A percentile compares a stretch with the other conserved stretches of the same genome.
Conservation (phyloP, 108 stramenopile genomes). For the Discostella pseudostelligera region DNA sequence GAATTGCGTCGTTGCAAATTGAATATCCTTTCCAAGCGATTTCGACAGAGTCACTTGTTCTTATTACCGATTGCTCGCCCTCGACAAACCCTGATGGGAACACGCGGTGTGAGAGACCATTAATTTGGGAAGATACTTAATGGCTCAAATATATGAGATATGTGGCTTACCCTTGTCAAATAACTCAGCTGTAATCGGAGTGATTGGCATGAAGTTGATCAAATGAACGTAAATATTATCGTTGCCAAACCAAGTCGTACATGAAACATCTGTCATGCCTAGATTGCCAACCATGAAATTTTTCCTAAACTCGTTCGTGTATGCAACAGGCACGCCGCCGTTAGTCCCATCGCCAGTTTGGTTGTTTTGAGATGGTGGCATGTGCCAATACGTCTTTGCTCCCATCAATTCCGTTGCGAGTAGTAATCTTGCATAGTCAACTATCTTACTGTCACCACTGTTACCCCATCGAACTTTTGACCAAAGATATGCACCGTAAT, state of each 20-base stretch:
- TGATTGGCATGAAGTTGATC: conserved; percentile 87
- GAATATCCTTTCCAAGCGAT: conserved; percentile 82
- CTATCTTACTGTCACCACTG: conserved; percentile 45
- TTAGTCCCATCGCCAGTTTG: neutral
- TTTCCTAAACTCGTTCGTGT: conserved; percentile 46
- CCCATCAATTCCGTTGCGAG: conserved; percentile 86
- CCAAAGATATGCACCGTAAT: conserved; percentile 93
- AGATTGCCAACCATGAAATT: conserved; percentile 91
- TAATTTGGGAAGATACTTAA: neutral
- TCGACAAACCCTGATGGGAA: conserved; percentile 49
- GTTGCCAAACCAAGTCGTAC: conserved; percentile 85
- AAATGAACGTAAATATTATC: conserved; percentile 77
- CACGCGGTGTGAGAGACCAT: neutral
- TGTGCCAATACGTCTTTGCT: conserved; percentile 90
- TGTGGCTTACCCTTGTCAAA: conserved; percentile 47
- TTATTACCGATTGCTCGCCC: conserved; percentile 40
- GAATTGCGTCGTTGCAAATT: conserved; percentile 65
- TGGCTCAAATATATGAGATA: neutral
- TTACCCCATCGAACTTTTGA: conserved; percentile 69
- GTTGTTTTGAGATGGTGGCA: conserved; percentile 50
- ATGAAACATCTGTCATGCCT: conserved; percentile 77
- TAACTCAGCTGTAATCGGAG: conserved; percentile 62
- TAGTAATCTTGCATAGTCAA: conserved; percentile 72
- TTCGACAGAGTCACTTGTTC: conserved; percentile 43
- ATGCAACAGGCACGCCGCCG: conserved; percentile 15